Evolutionary conservation across 108 stramenopile genomes (phyloP).

Genomic region (Conticribra guillardii): DNA sequence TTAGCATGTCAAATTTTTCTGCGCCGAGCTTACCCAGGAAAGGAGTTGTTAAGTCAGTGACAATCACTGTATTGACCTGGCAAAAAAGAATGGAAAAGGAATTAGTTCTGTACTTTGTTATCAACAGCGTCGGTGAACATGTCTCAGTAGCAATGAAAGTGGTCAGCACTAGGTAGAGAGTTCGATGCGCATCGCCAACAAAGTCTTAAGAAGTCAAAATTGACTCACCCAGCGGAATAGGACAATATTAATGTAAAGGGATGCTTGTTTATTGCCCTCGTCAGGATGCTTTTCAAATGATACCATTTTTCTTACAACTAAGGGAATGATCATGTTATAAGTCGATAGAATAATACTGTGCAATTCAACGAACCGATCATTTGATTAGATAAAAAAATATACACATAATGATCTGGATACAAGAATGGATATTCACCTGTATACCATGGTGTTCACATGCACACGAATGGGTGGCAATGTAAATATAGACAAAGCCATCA

Average conservation of each 20-base stretch:
- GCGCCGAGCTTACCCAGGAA: constrained; percentile 42
- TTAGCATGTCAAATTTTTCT: constrained; percentile 45
- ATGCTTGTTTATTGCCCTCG: constrained; percentile 55
- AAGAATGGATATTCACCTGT: too few species aligned
- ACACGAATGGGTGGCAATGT: background rate
- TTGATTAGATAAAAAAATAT: too few species aligned
- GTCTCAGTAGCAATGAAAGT: background rate
- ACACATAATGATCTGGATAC: too few species aligned
- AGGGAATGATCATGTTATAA: constrained; percentile 60
- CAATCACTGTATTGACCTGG: constrained; percentile 49
- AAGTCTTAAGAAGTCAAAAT: background rate
- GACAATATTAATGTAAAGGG: constrained; percentile 68
- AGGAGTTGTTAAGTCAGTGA: constrained; percentile 54
- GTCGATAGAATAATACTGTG: background rate
- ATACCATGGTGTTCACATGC: background rate
- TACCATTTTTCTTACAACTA: constrained; percentile 54
- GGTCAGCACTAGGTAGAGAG: too few species aligned
- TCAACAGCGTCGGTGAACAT: too few species aligned
- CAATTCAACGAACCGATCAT: too few species aligned
- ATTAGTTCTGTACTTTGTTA: too few species aligned
- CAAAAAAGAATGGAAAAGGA: background rate
- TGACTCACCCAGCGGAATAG: constrained; percentile 62
- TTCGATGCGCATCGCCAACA: too few species aligned
- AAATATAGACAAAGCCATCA: background rate
- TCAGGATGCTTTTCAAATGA: constrained; percentile 56